These are phyloP conservation scores for Phytopythium ostracodes DNA, from an alignment of 352 stramenopile species.

Conservation along the genomic window DNA sequence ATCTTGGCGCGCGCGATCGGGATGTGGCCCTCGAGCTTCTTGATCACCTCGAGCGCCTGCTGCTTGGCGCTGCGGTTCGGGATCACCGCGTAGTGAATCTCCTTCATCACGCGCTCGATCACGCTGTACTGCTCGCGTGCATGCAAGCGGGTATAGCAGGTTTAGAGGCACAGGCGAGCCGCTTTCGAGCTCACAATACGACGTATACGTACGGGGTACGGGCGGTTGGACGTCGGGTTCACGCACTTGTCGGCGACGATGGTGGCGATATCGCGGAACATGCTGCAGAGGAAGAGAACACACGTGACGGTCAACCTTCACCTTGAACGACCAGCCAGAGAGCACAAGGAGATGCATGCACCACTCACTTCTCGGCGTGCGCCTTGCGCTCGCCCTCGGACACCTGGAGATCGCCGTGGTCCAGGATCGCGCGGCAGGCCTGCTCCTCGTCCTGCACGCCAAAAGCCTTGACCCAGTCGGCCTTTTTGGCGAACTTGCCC, in stretches of 20 bases:
- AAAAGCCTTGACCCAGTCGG: conserved; percentile 94
- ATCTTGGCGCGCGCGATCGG: conserved; percentile 97
- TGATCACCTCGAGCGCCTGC: conserved; percentile 96
- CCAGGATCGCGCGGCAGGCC: conserved; percentile 92
- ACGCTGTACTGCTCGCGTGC: conserved; percentile 73
- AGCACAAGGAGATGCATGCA: too few relatives aligned
- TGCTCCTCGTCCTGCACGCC: conserved; percentile 89
- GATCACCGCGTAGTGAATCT: conserved; percentile 94
- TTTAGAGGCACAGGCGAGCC: neutral
- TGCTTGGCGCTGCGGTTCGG: conserved; percentile 95
- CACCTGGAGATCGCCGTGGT: conserved; percentile 97
- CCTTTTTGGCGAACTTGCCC: conserved; percentile 94
- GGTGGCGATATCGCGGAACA: conserved; percentile 93
- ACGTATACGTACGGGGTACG: conserved; percentile 83
- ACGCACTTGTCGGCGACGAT: conserved; percentile 98
- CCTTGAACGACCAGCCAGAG: too few relatives aligned
- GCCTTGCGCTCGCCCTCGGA: conserved; percentile 94
- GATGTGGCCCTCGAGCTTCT: conserved; percentile 90
- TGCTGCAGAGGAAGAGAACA: conserved; percentile 39
- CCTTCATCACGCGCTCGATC: conserved; percentile 96
- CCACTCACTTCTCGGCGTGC: conserved; percentile 86
- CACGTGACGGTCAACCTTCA: too few relatives aligned
- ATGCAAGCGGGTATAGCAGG: neutral
- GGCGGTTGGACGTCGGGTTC: conserved; percentile 92
- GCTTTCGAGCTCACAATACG: neutral